Evolutionary conservation across 768 basidiomycete species (phyloP), one percentile per base, ranked within the genome.

Genomic region (Leccinum longicurvipes): DNA sequence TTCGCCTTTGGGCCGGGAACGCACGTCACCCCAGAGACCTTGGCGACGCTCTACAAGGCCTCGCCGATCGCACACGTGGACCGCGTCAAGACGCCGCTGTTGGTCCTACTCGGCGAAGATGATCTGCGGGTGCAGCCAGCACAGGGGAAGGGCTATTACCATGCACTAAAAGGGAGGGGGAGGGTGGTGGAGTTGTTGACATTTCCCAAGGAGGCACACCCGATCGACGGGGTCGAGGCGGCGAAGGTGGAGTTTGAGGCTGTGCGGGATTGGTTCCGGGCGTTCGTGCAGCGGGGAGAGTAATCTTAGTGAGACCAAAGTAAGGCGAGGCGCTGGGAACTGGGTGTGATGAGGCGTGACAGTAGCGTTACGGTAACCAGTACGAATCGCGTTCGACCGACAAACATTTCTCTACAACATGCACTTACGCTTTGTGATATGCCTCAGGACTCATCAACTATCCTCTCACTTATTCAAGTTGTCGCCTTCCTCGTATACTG

Each of bases 51-150:
- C 1, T 77, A 79, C 47, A 57, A 63, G 0, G 73, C 78, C 10
- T 86, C 86, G 1, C 87, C 88, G 0, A 82, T 87, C 19, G 63
- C 76, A 2, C 65, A 82, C 54, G 75, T 85, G 19, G 77, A 80
- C 45, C 62, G 67, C 3, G 80, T 89, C 28, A 71, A 64, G 41
- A 69, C 79, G 5, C 80, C 82, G 0, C 83, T 87, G 17, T 69
- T 87, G 17, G 63, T 90, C 11, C 63, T 84, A 23, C 69, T 89
- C 12, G 88, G 88, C 0, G 77, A 77, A 9, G 74, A 76, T 15
- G 88, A 91, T 65, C 69, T 79, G 42, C 73, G 88, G 0, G 87
- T 86, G 5, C 77, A 83, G 5, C 81, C 86, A 0, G 75, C 78
- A 6, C 87, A 91, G 50, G 82, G 82, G 0, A 74, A 76, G 53